A percentile compares a stretch with the other conserved stretches of the same genome.
Evolutionary conservation across 345 rosid species (phyloP).

Genomic region (Gossypioides kirkii): DNA sequence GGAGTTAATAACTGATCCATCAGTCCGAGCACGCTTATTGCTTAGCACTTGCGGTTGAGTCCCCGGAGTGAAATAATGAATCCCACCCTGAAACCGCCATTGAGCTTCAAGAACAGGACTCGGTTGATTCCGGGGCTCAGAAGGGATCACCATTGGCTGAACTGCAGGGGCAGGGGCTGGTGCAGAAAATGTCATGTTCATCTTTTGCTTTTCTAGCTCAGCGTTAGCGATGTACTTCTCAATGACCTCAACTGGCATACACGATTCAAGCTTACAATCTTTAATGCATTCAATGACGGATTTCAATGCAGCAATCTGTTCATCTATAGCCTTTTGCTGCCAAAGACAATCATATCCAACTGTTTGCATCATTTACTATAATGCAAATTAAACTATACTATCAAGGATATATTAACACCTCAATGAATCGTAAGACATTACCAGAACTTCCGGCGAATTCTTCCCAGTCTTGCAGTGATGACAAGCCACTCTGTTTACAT

Average conservation of each 20-base stretch:
- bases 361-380: not conserved
- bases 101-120: not conserved
- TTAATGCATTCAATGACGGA: slow-evolving; percentile 23
- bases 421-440: slow-evolving; percentile 1
- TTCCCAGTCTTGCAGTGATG: slow-evolving; percentile 1
- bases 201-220: slow-evolving; percentile 12
- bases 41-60: not conserved
- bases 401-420: not conserved
- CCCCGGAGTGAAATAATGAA: not conserved
- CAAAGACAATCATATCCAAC: not conserved
- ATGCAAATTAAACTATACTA: not conserved
- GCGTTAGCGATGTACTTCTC: slow-evolving; percentile 3
- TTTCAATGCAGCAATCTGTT: slow-evolving; percentile 19
- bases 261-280: slow-evolving; percentile 17
- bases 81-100: not conserved
- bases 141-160: not conserved
- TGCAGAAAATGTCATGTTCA: not conserved
- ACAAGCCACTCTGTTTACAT: not conserved
- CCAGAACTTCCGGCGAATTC: slow-evolving; percentile 18
- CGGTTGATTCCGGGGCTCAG: not conserved
- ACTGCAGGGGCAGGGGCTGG: not conserved
- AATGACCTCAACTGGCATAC: not conserved
- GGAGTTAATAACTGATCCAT: not conserved
- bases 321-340: slow-evolving; percentile 22
- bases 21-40: slow-evolving; percentile 23